phyloP scores from a whole-genome alignment of 345 rosid species.

The Eucalyptus viminalis region DNA sequence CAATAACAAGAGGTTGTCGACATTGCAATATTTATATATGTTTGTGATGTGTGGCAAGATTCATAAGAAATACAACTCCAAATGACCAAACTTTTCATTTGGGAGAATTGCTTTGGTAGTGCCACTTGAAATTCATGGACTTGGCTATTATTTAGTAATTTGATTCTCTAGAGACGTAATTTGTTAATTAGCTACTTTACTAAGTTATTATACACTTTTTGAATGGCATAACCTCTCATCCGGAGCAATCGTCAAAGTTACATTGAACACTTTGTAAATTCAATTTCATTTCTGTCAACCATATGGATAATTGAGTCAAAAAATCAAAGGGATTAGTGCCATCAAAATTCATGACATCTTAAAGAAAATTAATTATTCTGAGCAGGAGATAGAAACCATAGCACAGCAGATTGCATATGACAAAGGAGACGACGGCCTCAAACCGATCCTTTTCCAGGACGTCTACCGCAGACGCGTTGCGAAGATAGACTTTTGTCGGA shows the following conservation, averaged over 20 bases:
- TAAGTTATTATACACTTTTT: no score
- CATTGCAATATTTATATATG: no score
- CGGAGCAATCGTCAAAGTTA: fast-evolving
- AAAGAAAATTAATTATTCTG: not conserved
- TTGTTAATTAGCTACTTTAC: not conserved
- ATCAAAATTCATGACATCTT: not conserved
- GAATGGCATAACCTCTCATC: fast-evolving
- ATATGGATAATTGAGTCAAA: not conserved
- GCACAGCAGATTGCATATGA: not conserved
- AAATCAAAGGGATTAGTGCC: not conserved
- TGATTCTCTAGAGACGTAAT: not conserved
- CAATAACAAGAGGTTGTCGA: not conserved
- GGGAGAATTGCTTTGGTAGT: fast-evolving
- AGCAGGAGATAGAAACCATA: not conserved
- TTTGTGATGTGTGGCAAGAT: no score
- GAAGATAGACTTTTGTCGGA: not conserved
- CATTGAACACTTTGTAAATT: fast-evolving
- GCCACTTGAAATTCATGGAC: not conserved
- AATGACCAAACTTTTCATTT: not conserved
- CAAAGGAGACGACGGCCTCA: not conserved
- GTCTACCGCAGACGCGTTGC: not conserved
- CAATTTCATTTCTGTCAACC: fast-evolving
- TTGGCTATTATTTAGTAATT: not conserved
- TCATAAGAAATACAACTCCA: no score
- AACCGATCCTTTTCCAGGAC: not conserved